phyloP scores from a whole-genome alignment of 164 flowering plant species.

The Piper betle region DNA sequence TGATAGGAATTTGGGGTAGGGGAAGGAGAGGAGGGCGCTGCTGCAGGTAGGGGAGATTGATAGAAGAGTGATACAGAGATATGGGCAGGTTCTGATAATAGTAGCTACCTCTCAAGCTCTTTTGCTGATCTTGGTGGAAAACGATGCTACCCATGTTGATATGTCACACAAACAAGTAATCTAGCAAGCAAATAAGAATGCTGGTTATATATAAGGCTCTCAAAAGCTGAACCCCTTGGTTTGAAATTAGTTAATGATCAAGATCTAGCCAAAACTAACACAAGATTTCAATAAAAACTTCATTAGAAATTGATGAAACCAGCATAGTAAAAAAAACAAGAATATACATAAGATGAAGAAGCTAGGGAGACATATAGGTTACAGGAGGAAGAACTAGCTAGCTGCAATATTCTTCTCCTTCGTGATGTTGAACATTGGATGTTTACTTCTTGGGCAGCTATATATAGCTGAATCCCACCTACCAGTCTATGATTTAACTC shows the following conservation, averaged over 20 bases:
- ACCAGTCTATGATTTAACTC: background rate
- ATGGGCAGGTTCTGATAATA: background rate
- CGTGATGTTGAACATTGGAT: background rate
- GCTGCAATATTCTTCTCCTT: too few species aligned
- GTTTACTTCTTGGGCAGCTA: background rate
- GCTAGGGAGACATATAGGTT: background rate
- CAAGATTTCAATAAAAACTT: too few species aligned
- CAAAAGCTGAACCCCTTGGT: background rate
- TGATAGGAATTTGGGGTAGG: background rate
- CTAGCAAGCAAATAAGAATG: background rate
- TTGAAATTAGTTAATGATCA: too few species aligned
- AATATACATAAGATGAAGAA: background rate
- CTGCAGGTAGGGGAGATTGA: background rate
- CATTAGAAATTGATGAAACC: background rate
- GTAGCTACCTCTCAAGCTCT: background rate
- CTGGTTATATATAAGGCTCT: background rate
- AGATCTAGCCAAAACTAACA: background rate
- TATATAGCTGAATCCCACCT: background rate
- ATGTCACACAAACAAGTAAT: background rate
- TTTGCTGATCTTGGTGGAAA: background rate
- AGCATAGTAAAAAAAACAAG: background rate
- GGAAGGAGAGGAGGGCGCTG: conserved; percentile 4
- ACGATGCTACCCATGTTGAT: background rate
- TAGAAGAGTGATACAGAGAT: background rate
- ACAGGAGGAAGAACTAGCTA: background rate